These are phyloP conservation scores for Teratosphaeriaceae sp. DNA, from an alignment of 2,329 filamentous ascomycete species.

Conservation along the genomic window DNA sequence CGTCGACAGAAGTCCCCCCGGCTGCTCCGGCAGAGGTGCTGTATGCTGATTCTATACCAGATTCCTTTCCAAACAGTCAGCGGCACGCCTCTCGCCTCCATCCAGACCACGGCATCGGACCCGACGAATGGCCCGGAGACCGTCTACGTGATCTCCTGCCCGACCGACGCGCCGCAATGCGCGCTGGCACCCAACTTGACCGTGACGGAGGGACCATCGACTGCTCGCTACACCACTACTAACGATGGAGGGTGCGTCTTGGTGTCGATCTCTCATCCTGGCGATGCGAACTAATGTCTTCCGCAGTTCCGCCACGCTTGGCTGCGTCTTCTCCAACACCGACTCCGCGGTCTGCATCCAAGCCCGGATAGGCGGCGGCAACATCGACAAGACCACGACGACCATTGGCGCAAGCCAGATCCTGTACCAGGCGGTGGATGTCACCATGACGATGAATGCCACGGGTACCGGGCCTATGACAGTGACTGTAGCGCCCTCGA, in stretches of 20 bases:
- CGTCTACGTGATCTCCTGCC: slow-evolving; percentile 13
- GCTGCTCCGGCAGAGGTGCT: background rate
- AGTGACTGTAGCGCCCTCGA: slow-evolving; percentile 4
- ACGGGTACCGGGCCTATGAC: slow-evolving; percentile 7
- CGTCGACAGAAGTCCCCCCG: no score
- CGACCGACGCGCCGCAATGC: slow-evolving; percentile 11
- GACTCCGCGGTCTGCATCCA: slow-evolving; percentile 9
- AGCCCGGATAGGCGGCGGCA: slow-evolving; percentile 2
- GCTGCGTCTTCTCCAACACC: slow-evolving; percentile 8
- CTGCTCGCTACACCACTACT: slow-evolving; percentile 8
- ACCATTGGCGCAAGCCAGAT: slow-evolving; percentile 8
- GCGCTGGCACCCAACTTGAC: slow-evolving; percentile 14
- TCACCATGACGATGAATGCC: slow-evolving; percentile 10
- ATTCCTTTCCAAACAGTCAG: slow-evolving; percentile 12
- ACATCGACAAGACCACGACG: slow-evolving; percentile 5
- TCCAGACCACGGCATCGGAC: background rate
- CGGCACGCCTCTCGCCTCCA: slow-evolving; percentile 13
- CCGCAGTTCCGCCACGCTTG: slow-evolving; percentile 8
- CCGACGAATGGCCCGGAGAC: slow-evolving; percentile 3
- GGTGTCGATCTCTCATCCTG: background rate
- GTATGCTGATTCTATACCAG: slow-evolving; percentile 6
- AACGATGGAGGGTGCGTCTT: slow-evolving; percentile 9
- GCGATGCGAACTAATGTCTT: background rate
- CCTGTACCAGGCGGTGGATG: slow-evolving; percentile 12
- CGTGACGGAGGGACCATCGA: slow-evolving; percentile 11